phyloP scores from a whole-genome alignment of 345 rosid species.

The Populus tremula region DNA sequence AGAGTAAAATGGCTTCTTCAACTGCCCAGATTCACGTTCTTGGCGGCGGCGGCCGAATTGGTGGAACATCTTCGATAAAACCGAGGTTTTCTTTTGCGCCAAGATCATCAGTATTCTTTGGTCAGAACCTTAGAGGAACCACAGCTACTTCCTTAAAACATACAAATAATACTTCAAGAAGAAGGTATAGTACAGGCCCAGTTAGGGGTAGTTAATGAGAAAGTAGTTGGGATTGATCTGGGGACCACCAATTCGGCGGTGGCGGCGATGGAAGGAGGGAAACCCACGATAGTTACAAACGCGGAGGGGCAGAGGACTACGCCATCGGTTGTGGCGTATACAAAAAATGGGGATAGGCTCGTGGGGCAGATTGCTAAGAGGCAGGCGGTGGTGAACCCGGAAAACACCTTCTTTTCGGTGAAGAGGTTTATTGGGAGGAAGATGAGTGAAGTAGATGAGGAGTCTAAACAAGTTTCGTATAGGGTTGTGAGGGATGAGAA shows the following conservation, averaged over 20 bases:
- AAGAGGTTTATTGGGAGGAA: constrained; percentile 98
- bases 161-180: constrained; percentile 19
- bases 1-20: constrained; percentile 58
- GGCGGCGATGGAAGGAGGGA: constrained; percentile 99
- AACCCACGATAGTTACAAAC: constrained; percentile 91
- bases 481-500: constrained; percentile 83
- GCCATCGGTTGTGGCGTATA: constrained; percentile 94
- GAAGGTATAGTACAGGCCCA: constrained; percentile 50
- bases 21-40: constrained; percentile 73
- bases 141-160: constrained; percentile 46
- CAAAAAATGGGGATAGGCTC: constrained; percentile 78
- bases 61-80: constrained; percentile 28
- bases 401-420: constrained; percentile 95
- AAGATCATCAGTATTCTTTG: constrained; percentile 51
- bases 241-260: constrained; percentile 98
- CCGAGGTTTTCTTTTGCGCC: constrained; percentile 19
- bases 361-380: constrained; percentile 98
- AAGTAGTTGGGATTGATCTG: constrained; percentile 90
- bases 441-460: constrained; percentile 94
- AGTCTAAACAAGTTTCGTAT: constrained; percentile 89
- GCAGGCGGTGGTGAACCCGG: constrained; percentile 97
- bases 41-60: constrained; percentile 44
- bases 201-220: constrained; percentile 75
- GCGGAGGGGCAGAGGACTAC: constrained; percentile 98
- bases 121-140: constrained; percentile 34